phyloP scores from a whole-genome alignment of 257 asterid genomes.

The Solanum habrochaites region DNA sequence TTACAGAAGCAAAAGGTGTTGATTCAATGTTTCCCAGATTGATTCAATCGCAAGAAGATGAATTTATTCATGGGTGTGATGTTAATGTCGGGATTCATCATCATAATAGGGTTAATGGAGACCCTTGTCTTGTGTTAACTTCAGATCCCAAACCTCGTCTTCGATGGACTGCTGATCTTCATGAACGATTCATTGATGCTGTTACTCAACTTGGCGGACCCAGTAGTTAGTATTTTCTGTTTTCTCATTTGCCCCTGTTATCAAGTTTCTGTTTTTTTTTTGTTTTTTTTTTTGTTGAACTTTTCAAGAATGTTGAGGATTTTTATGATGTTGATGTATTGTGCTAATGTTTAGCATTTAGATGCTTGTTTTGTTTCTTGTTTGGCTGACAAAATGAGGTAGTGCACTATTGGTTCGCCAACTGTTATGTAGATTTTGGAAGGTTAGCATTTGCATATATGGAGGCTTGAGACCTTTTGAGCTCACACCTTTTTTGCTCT shows the following conservation, averaged over 20 bases:
- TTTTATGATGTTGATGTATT: neutral
- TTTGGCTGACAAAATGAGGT: neutral
- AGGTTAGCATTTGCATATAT: neutral
- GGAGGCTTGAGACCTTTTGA: neutral
- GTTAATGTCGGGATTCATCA: neutral
- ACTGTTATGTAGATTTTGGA: neutral
- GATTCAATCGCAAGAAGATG: constrained; percentile 34
- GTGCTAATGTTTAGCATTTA: neutral
- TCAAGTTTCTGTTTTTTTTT: neutral
- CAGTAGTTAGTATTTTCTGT: constrained; percentile 36
- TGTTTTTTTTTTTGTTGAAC: neutral
- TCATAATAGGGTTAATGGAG: constrained; percentile 11
- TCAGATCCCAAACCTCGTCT: constrained; percentile 81
- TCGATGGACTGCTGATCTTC: constrained; percentile 78
- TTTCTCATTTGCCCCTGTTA: neutral
- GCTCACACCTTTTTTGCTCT: neutral
- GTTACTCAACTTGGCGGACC: constrained; percentile 87
- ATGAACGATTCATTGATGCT: constrained; percentile 74
- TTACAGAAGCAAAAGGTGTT: neutral
- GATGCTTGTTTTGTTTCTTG: neutral
- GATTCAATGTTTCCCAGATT: constrained; percentile 44
- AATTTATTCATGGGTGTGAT: neutral
- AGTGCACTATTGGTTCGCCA: neutral
- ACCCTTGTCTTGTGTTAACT: constrained; percentile 59
- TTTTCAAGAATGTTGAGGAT: neutral